Percentiles rank a stretch among this genome's conserved stretches.
Evolutionary conservation across 2,329 filamentous ascomycete species (phyloP).

Genomic region (Fusarium fracticaudum): DNA sequence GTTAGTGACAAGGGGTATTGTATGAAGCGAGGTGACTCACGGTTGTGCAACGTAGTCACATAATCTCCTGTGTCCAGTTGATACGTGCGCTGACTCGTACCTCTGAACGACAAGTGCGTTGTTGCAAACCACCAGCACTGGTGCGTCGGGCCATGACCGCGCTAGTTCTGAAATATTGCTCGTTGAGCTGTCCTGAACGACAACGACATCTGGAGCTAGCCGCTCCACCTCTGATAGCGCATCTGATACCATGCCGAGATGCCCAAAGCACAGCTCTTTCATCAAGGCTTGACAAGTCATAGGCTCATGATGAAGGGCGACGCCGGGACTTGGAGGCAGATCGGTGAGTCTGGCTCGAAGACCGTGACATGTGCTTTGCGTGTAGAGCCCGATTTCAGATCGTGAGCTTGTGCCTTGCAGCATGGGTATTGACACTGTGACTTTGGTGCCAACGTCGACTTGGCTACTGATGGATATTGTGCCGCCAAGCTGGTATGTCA

Average conservation of each 20-base stretch:
- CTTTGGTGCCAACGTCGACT: slow-evolving; percentile 48
- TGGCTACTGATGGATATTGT: slow-evolving; percentile 63
- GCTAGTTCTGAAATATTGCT: not conserved
- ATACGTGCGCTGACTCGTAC: slow-evolving; percentile 20
- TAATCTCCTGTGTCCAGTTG: slow-evolving; percentile 19
- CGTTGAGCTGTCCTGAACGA: slow-evolving; percentile 20
- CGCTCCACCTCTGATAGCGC: not conserved
- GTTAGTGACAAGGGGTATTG: not conserved
- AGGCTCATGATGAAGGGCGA: not conserved
- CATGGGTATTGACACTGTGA: slow-evolving; percentile 46
- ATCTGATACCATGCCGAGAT: slow-evolving; percentile 7
- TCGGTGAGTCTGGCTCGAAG: not conserved
- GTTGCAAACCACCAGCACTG: slow-evolving; percentile 46
- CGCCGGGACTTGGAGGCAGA: rapidly evolving
- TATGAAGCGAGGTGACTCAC: slow-evolving; percentile 17
- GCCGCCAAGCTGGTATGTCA: slow-evolving; percentile 67
- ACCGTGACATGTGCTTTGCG: not conserved
- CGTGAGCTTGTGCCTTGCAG: not conserved
- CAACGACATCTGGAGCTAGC: slow-evolving; percentile 37
- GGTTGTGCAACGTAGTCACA: slow-evolving; percentile 52
- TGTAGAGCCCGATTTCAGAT: not conserved
- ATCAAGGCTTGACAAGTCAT: not conserved
- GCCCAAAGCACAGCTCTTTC: not conserved
- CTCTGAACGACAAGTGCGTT: slow-evolving; percentile 43
- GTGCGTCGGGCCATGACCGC: not conserved